A percentile compares a stretch with the other conserved stretches of the same genome.
Evolutionary conservation across 176 grass and related monocot species (phyloP).

Genomic region (Otatea glauca): DNA sequence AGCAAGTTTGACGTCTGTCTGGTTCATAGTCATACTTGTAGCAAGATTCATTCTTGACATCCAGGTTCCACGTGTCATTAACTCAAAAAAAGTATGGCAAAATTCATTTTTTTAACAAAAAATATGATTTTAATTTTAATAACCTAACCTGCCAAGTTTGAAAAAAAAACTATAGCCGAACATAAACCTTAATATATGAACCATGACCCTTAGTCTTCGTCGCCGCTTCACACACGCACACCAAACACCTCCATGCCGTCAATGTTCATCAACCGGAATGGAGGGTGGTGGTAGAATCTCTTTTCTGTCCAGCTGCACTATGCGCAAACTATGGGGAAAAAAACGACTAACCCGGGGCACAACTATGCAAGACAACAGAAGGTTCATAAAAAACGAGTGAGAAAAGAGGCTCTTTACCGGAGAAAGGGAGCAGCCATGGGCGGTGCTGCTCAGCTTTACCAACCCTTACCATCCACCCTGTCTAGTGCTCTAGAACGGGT

Average conservation of each 20-base stretch:
- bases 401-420: neutral
- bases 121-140: too few relatives aligned
- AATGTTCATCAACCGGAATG: neutral
- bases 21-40: too few relatives aligned
- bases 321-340: too few relatives aligned
- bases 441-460: slow-evolving; percentile 5
- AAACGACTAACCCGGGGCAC: neutral
- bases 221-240: neutral
- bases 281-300: neutral
- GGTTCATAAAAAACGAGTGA: slow-evolving; percentile 15
- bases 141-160: too few relatives aligned
- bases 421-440: slow-evolving; percentile 25
- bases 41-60: too few relatives aligned
- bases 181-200: too few relatives aligned
- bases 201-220: neutral
- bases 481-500: neutral
- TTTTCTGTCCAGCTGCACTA: neutral
- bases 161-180: too few relatives aligned
- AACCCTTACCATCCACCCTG: neutral
- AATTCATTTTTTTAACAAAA: too few relatives aligned
- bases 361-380: neutral
- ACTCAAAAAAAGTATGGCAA: too few relatives aligned
- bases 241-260: neutral
- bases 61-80: too few relatives aligned
- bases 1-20: too few relatives aligned